Conservation (phyloP, 257 asterid genomes). For the Galeopsis tetrahit region DNA sequence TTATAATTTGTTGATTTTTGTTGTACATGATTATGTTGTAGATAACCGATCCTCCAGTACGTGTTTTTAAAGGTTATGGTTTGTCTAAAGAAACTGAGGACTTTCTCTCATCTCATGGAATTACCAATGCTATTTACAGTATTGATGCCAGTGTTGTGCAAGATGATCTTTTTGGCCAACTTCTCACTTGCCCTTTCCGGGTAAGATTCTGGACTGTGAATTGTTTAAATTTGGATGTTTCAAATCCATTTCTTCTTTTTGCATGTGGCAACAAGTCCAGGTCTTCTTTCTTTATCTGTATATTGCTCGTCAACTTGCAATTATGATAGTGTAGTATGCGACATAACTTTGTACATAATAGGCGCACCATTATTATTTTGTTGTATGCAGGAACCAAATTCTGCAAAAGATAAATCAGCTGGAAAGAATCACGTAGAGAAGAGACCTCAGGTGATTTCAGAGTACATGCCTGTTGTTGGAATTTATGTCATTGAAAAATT, state of each 20-base stretch:
- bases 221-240: conserved; percentile 19
- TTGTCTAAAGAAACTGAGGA: conserved; percentile 79
- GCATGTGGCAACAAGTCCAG: background rate
- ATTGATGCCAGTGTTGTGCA: conserved; percentile 58
- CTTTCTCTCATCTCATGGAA: conserved; percentile 79
- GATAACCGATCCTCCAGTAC: conserved; percentile 66
- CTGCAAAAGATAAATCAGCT: conserved; percentile 66
- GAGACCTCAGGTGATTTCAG: conserved; percentile 60
- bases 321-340: background rate
- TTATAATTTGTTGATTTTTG: conserved; percentile 15
- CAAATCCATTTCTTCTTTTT: background rate
- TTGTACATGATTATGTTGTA: conserved; percentile 36
- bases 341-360: conserved; percentile 9
- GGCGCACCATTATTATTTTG: background rate
- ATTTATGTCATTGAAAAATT: conserved; percentile 1
- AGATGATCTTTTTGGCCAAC: conserved; percentile 84
- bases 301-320: conserved; percentile 8
- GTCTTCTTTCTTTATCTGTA: background rate
- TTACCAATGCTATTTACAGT: conserved; percentile 76
- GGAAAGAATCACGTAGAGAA: conserved; percentile 56
- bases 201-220: conserved; percentile 49
- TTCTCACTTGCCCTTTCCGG: conserved; percentile 79
- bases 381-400: conserved; percentile 74
- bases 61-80: conserved; percentile 80
- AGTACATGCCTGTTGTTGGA: conserved; percentile 24